phyloP scores from a whole-genome alignment of 371 early-diverging fungal genomes.

The Mortierella polycephala region DNA sequence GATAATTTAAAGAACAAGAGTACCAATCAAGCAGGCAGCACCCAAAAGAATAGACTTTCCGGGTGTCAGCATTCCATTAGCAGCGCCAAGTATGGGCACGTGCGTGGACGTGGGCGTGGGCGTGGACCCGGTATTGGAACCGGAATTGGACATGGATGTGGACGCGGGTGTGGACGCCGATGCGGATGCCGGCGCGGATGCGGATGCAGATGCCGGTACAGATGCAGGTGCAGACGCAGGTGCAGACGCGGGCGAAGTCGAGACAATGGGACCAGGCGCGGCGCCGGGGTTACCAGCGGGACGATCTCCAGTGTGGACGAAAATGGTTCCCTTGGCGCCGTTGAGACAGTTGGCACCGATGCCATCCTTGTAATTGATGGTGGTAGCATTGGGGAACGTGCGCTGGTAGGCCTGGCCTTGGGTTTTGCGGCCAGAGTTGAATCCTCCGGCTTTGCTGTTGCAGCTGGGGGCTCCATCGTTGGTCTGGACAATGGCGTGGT shows the following conservation, averaged over 20 bases:
- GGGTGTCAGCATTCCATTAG: constrained; percentile 9
- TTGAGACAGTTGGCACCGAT: constrained; percentile 20
- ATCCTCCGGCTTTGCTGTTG: constrained; percentile 16
- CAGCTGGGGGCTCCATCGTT: constrained; percentile 13
- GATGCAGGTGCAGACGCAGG: not conserved
- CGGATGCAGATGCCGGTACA: not conserved
- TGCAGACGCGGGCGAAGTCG: not conserved
- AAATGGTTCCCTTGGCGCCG: constrained; percentile 25
- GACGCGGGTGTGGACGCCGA: constrained; percentile 8
- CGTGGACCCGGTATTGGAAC: no score
- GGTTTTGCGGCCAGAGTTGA: constrained; percentile 33
- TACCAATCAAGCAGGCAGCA: constrained; percentile 26
- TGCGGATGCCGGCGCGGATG: constrained; percentile 3
- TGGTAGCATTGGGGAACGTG: constrained; percentile 9
- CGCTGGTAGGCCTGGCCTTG: constrained; percentile 24
- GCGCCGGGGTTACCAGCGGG: constrained; percentile 5
- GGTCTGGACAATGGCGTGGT: constrained; percentile 41
- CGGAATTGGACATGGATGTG: no score
- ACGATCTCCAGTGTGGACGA: not conserved
- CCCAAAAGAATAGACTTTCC: constrained; percentile 20
- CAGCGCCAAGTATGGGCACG: not conserved
- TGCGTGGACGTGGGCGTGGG: constrained; percentile 8
- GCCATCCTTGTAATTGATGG: constrained; percentile 39
- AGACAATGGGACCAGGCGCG: constrained; percentile 13
- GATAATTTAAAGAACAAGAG: constrained; percentile 23